Conservation (phyloP, 768 basidiomycete genomes). For the Paxillus ammoniavirescens region DNA sequence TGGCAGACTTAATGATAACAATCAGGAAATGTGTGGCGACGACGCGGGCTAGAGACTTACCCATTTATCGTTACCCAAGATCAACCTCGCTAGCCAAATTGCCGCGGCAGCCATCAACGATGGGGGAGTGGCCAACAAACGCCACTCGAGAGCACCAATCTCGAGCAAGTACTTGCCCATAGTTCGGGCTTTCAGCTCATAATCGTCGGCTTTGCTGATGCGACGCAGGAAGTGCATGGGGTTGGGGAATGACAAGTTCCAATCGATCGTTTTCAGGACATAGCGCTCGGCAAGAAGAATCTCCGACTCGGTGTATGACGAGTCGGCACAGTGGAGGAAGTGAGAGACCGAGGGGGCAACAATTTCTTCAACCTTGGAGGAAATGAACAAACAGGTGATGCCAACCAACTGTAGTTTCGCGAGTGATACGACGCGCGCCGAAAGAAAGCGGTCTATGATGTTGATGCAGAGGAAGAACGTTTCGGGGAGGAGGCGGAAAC, state of each 20-base stretch:
- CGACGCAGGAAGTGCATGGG: slow-evolving; percentile 87
- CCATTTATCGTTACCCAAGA: slow-evolving; percentile 83
- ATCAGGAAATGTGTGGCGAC: slow-evolving; percentile 1
- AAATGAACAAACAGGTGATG: slow-evolving; percentile 81
- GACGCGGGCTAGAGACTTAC: slow-evolving; percentile 46
- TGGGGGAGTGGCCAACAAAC: slow-evolving; percentile 71
- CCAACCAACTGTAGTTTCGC: slow-evolving; percentile 91
- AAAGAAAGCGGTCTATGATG: slow-evolving; percentile 77
- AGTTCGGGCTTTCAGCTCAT: slow-evolving; percentile 81
- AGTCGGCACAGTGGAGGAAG: slow-evolving; percentile 78
- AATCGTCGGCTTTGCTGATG: slow-evolving; percentile 91
- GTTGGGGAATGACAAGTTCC: slow-evolving; percentile 84
- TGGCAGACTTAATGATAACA: slow-evolving; percentile 58
- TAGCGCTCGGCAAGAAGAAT: slow-evolving; percentile 89
- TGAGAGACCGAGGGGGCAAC: slow-evolving; percentile 81
- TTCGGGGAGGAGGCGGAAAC: slow-evolving; percentile 84
- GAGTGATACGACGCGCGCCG: slow-evolving; percentile 69
- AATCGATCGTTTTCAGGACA: slow-evolving; percentile 80
- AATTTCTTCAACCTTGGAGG: slow-evolving; percentile 92
- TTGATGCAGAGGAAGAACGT: slow-evolving; percentile 89
- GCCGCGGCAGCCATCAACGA: slow-evolving; percentile 81
- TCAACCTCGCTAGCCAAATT: slow-evolving; percentile 81
- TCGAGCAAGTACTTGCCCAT: slow-evolving; percentile 91
- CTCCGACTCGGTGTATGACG: slow-evolving; percentile 72
- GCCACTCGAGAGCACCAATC: slow-evolving; percentile 78